Conservation (phyloP, 2,329 filamentous ascomycete species). For the Scedosporium apiospermum region DNA sequence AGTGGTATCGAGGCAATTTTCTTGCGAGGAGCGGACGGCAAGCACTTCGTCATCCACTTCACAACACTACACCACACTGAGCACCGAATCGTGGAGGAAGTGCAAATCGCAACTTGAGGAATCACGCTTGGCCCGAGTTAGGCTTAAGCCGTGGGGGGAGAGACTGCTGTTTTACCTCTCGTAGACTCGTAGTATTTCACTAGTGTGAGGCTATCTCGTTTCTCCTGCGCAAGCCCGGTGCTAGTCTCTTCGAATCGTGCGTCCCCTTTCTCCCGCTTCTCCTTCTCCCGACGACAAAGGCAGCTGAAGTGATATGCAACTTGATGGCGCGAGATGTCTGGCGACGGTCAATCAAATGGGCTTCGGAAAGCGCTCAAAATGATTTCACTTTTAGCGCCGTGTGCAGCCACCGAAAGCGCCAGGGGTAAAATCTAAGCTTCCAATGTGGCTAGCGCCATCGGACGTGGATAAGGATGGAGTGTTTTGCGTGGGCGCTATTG, state of each 20-base stretch:
- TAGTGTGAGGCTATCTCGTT: too few relatives aligned
- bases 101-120: background rate
- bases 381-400: background rate
- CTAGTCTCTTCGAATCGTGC: background rate
- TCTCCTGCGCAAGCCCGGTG: background rate
- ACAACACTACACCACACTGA: background rate
- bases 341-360: background rate
- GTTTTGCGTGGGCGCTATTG: background rate
- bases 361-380: background rate
- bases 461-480: background rate
- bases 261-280: background rate
- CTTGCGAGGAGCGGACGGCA: too few relatives aligned
- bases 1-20: background rate
- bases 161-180: background rate
- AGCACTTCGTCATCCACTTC: too few relatives aligned
- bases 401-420: background rate
- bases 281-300: background rate
- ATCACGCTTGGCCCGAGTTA: background rate
- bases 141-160: background rate
- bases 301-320: background rate
- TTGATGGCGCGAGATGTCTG: background rate
- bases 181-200: too few relatives aligned
- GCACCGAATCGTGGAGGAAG: background rate
- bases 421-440: background rate
- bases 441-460: background rate